These are phyloP conservation scores for Lodderomyces orthopsilosis DNA, from an alignment of 1,139 yeast species.

Conservation along the genomic window DNA sequence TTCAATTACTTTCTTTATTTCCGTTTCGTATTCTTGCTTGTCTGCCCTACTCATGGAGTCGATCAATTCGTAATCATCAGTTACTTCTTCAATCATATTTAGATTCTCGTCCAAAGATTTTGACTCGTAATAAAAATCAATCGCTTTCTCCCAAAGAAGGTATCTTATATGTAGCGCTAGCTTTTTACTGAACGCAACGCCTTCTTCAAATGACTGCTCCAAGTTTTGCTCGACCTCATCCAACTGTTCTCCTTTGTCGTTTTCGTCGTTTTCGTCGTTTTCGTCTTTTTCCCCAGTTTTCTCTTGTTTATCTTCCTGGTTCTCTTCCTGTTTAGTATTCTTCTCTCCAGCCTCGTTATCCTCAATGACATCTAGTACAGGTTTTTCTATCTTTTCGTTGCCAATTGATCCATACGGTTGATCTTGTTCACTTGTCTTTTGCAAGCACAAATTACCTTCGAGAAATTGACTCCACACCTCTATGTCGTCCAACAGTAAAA, in stretches of 20 bases:
- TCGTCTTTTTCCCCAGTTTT: constrained; percentile 3
- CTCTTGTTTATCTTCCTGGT: constrained; percentile 14
- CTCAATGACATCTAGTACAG: constrained; percentile 5
- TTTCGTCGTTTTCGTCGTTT: constrained; percentile 4
- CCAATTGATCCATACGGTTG: neutral
- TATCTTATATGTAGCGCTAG: constrained; percentile 66
- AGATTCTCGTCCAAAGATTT: constrained; percentile 27
- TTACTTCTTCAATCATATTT: constrained; percentile 30
- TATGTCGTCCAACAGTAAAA: constrained; percentile 30
- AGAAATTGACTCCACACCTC: constrained; percentile 53
- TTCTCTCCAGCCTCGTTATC: constrained; percentile 1
- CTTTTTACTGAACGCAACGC: constrained; percentile 45
- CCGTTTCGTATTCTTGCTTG: constrained; percentile 19
- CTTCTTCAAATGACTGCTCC: constrained; percentile 45
- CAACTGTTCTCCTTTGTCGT: constrained; percentile 5
- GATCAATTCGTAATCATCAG: constrained; percentile 39
- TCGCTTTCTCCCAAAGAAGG: constrained; percentile 71
- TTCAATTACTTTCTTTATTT: constrained; percentile 21
- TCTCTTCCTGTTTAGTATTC: constrained; percentile 6
- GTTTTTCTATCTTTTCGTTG: constrained; percentile 7
- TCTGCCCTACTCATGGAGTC: constrained; percentile 26
- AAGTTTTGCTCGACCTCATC: constrained; percentile 15
- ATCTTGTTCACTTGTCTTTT: constrained; percentile 7
- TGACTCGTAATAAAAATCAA: constrained; percentile 47
- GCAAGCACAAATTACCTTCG: constrained; percentile 48